These are phyloP conservation scores for Centrapalus pauciflorus DNA, from an alignment of 129 eudicot genomes.

Conservation along the genomic window DNA sequence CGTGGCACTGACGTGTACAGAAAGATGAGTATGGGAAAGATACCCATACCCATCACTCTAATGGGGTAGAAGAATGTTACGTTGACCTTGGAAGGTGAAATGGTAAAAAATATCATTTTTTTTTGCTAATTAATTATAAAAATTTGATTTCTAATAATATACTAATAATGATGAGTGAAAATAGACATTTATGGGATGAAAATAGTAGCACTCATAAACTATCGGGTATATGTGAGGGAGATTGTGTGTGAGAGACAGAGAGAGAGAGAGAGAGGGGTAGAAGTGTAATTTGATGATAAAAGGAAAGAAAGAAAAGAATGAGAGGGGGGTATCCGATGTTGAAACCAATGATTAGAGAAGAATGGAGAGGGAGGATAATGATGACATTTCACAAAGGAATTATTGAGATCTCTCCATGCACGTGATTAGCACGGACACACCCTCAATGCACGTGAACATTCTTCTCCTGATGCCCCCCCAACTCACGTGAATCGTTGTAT, in stretches of 20 bases:
- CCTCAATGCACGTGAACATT: constrained; percentile 39
- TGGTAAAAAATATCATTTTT: too few species aligned
- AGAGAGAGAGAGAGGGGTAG: constrained; percentile 6
- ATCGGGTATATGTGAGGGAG: background rate
- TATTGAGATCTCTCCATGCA: constrained; percentile 23
- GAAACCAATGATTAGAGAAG: constrained; percentile 37
- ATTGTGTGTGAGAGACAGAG: background rate
- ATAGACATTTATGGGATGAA: too few species aligned
- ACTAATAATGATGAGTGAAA: background rate
- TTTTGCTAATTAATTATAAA: too few species aligned
- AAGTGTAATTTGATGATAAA: constrained; percentile 1
- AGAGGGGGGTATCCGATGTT: constrained; percentile 28
- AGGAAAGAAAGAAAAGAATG: background rate
- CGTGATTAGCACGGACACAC: constrained; percentile 27
- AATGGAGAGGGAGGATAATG: constrained; percentile 16
- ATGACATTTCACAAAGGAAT: constrained; percentile 22
- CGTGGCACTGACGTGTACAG: too few species aligned
- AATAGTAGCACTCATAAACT: too few species aligned
- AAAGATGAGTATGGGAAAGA: too few species aligned
- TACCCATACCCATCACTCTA: too few species aligned
- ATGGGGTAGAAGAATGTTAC: background rate
- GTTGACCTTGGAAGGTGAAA: too few species aligned
- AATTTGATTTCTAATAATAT: background rate
- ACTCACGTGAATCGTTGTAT: constrained; percentile 38
- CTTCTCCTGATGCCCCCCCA: constrained; percentile 33